phyloP scores from a whole-genome alignment of 2,329 filamentous ascomycete species.

The Cryphonectria parasitica region DNA sequence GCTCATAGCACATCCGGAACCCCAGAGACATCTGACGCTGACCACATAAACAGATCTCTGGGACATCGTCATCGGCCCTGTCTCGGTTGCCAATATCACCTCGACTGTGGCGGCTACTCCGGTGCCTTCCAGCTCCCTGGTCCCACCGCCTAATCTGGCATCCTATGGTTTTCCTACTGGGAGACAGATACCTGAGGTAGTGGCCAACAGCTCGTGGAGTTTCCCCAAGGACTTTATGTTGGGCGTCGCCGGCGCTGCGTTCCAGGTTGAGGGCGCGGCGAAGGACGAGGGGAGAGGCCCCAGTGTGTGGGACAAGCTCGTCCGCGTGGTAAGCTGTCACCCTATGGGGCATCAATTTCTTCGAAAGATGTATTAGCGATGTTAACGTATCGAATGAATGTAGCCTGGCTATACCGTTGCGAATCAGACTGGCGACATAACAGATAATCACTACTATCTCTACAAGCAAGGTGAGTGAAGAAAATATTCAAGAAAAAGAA shows the following conservation, averaged over 20 bases:
- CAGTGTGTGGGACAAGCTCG: conserved; percentile 21
- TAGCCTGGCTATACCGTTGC: conserved; percentile 19
- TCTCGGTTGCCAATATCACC: conserved; percentile 21
- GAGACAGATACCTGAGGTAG: conserved; percentile 14
- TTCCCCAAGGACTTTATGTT: conserved; percentile 23
- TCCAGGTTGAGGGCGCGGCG: conserved; percentile 23
- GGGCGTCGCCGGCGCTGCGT: conserved; percentile 20
- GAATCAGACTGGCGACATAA: conserved; percentile 21
- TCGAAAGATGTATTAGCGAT: neutral
- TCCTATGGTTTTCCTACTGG: conserved; percentile 40
- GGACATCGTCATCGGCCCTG: conserved; percentile 19
- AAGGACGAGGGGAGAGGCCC: conserved; percentile 22
- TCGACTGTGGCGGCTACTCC: conserved; percentile 17
- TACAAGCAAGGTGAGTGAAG: conserved; percentile 25
- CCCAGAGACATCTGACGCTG: neutral
- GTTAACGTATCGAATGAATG: neutral
- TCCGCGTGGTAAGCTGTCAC: conserved; percentile 2
- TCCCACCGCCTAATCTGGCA: conserved; percentile 35
- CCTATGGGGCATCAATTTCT: neutral
- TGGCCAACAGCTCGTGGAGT: conserved; percentile 21
- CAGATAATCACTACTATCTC: conserved; percentile 25
- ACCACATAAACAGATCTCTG: conserved; percentile 13
- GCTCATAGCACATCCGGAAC: neutral
- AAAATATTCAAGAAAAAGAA: too few relatives aligned
- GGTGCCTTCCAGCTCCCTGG: conserved; percentile 18